Conservation (phyloP, 495 filamentous ascomycete species). For the Talaromyces ruber region DNA sequence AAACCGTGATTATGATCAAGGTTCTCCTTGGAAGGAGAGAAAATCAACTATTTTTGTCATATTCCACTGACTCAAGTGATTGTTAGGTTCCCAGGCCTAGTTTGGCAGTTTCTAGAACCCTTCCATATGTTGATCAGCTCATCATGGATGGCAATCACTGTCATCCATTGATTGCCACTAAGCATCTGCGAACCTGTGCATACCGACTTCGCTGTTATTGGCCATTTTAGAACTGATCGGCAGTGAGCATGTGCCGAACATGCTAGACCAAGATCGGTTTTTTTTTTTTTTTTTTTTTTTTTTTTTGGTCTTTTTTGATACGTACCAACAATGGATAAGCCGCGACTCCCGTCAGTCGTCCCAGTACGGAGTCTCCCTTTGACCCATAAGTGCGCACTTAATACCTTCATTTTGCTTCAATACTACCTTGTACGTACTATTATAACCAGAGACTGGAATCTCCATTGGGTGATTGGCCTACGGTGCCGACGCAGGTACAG, state of each 20-base stretch:
- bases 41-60: background rate
- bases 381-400: background rate
- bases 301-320: too few species aligned
- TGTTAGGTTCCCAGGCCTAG: background rate
- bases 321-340: background rate
- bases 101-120: background rate
- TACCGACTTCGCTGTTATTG: background rate
- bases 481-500: background rate
- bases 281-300: too few species aligned
- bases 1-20: too few species aligned
- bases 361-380: background rate
- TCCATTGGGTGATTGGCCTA: background rate
- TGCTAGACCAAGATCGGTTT: background rate
- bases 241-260: background rate
- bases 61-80: background rate
- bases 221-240: background rate
- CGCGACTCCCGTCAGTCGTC: background rate
- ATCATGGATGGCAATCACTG: background rate
- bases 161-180: background rate
- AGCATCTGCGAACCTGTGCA: background rate
- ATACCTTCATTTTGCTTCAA: background rate
- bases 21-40: too few species aligned
- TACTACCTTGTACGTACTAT: background rate
- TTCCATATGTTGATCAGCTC: background rate
- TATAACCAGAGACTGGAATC: background rate